Base-by-base conservation (phyloP, 1,284 basidiomycete species). In the Moniliella sp. region DNA sequence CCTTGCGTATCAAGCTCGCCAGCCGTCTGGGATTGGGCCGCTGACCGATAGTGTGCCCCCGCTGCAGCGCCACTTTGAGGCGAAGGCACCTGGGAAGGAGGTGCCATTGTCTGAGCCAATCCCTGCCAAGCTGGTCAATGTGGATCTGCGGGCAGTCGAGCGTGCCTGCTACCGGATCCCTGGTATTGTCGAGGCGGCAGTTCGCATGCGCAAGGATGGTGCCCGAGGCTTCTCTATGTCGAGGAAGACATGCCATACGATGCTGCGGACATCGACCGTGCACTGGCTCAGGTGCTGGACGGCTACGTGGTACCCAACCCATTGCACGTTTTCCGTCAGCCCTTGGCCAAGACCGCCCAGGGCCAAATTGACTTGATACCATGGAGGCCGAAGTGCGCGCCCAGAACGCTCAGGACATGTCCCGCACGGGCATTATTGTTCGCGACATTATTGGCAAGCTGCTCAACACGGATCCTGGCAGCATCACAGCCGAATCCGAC, bases 281-380 rank as follows among this genome's bases (percentile, higher is more conserved):
- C 56, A 5, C 42, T 59, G 26, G 50, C 52, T 14, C 56, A 57
- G 35, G 53, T 57, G 12, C 40, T 59, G 17, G 54, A 59, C 37
- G 56, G 56, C 21, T 59, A 59, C 31, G 56, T 55, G 14, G 56
- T 59, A 7, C 56, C 56, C 15, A 57, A 57, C 45, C 56, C 56
- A n/a, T 41, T 59, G 11, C 56, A 59, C 42, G 56, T 59, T 37
- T 59, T 59, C 48, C 50, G 54, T 19, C 51, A 55, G 38, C 54
- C 51, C 3, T 37, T 59, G 27, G 53, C 53, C 19, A 57, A 57
- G 39, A 43, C 44, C 25, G 17, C 26, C 15, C 45, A 57, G 32
- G 52, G 52, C 15, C 41, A 48, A 33, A 56, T 56, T 37, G 56
- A 59, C 32, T 59, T 29, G 40, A 51, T 21, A 55, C 56, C 17